Base-by-base conservation (phyloP, 768 basidiomycete species). In the Chiua virens region DNA sequence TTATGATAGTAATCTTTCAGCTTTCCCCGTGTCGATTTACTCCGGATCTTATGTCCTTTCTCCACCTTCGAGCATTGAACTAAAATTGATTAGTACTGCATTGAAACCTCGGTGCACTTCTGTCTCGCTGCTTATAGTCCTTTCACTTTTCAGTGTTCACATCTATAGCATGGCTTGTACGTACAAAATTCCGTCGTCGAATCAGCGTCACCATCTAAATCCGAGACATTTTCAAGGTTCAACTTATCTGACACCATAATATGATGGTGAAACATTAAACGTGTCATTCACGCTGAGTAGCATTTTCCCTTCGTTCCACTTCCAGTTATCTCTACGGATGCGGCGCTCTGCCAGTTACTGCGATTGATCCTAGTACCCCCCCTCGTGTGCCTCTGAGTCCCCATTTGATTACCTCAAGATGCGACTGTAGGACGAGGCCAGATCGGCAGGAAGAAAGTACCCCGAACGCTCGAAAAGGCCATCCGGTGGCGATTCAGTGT, bases 31-130 rank as follows among this genome's bases (percentile, higher is more conserved):
- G 47, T 52, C 25, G 54, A 54, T 50, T 39, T 14, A 39, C 15
- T 25, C 59, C 57, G 54, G 54, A 47, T 53, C 14, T 25, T 36
- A 39, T 49, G 15, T 54, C 39, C 18, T 36, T 50, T 39, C 8
- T 2, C 20, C 14, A 20, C 4, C 6, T 30, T 6, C 25, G 27
- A 28, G 30, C 17, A 9, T n/a, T 21, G 48, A 25, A 42, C 27
- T 35, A 18, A 42, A 28, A 48, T 36, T 53, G 27, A 48, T 53
- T 17, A 23, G 46, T 30, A 30, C 13, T 13, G 11, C 28, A 22
- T 32, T 36, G 20, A 45, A 35, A 40, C 17, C 30, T 30, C 30
- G 3, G 30, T 6, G 30, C 30, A 6, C 3, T 11, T 30, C 11
- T 30, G 30, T 14, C 11, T 34, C 34, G 34, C 34, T 4, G 34